Evolutionary conservation across 2,329 filamentous ascomycete species (phyloP).

Genomic region (Neofusicoccum kwambonambiense): DNA sequence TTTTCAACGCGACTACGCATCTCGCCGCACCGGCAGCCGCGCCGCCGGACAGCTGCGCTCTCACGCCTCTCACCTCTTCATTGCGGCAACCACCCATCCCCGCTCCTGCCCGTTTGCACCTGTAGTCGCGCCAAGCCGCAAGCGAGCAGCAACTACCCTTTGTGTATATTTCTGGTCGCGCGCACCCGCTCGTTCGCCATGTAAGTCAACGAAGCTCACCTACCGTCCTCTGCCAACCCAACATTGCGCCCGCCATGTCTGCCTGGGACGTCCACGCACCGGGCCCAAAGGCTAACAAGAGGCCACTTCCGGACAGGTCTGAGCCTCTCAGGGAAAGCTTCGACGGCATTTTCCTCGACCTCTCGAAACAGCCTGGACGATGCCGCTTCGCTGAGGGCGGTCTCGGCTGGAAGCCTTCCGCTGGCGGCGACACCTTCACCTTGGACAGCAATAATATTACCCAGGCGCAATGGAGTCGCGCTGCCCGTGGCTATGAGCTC

Average conservation of each 20-base stretch:
- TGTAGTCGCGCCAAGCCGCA: slow-evolving; percentile 1
- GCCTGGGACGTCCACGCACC: not conserved
- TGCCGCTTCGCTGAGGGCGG: slow-evolving; percentile 94
- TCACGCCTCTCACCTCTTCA: not conserved
- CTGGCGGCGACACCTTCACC: slow-evolving; percentile 88
- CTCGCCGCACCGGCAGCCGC: not conserved
- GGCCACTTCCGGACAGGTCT: not conserved
- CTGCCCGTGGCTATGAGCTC: slow-evolving; percentile 87
- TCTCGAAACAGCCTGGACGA: slow-evolving; percentile 88
- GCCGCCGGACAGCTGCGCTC: not conserved
- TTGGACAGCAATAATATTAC: slow-evolving; percentile 83
- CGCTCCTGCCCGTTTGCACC: slow-evolving; percentile 7
- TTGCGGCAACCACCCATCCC: not conserved
- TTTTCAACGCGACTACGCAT: slow-evolving; percentile 14
- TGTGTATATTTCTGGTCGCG: not conserved
- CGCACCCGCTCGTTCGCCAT: not conserved
- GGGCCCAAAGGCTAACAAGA: not conserved
- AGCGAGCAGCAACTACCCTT: not conserved
- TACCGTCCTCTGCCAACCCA: not conserved
- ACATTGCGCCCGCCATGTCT: slow-evolving; percentile 1
- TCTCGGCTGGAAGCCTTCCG: slow-evolving; percentile 89
- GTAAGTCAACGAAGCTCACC: slow-evolving; percentile 1
- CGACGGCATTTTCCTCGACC: slow-evolving; percentile 93
- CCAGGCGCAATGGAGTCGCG: slow-evolving; percentile 90
- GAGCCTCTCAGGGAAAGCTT: slow-evolving; percentile 72